A percentile compares a stretch with the other conserved stretches of the same genome.
These are phyloP conservation scores for Trifolium pratense DNA, from an alignment of 306 rosid genomes.

Conservation along the genomic window DNA sequence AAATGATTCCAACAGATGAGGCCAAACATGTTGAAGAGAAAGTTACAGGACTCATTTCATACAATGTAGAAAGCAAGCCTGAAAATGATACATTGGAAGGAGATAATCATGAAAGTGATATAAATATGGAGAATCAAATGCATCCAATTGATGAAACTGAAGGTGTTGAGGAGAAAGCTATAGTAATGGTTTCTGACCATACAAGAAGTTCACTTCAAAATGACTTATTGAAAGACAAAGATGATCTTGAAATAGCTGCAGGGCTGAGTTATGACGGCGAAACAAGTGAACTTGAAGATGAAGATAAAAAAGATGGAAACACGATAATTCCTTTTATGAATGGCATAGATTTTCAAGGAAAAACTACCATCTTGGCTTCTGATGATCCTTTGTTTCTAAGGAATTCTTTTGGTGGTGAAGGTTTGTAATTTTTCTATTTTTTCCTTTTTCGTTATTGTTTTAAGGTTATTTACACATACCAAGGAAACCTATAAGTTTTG, in stretches of 20 bases:
- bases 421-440: conserved; percentile 24
- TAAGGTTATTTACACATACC: neutral
- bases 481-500: neutral
- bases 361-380: conserved; percentile 24
- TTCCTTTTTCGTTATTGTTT: neutral
- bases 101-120: conserved; percentile 15
- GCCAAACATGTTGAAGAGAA: conserved; percentile 41
- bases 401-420: conserved; percentile 34
- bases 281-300: conserved; percentile 36
- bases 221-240: neutral
- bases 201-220: conserved; percentile 13
- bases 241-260: conserved; percentile 26
- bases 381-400: conserved; percentile 17
- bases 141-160: conserved; percentile 32
- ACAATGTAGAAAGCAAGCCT: conserved; percentile 35
- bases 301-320: conserved; percentile 27
- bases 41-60: conserved; percentile 12
- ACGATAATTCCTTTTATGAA: neutral
- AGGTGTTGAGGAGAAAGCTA: conserved; percentile 11
- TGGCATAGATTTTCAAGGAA: conserved; percentile 26
- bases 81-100: conserved; percentile 29
- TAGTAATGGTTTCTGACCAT: neutral
- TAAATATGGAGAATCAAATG: conserved; percentile 29
- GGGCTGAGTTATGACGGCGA: conserved; percentile 11
- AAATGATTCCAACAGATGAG: conserved; percentile 38